Evolutionary conservation across 31 red algal species (phyloP), one percentile per base, ranked within the genome.

Genomic region (Odonthalia washingtoniensis): DNA sequence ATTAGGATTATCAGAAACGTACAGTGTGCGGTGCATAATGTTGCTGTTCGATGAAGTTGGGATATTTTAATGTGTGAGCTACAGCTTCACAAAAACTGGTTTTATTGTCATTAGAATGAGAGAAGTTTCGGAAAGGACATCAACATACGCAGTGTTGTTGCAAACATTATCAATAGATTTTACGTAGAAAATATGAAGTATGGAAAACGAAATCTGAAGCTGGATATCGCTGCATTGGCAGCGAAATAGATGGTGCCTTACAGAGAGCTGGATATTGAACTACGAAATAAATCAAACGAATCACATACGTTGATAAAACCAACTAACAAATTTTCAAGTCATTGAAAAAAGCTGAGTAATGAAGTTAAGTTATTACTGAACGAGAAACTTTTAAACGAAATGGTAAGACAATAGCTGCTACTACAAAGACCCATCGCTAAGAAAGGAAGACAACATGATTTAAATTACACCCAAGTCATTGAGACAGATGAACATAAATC

Each of bases 141-240:
- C 21, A n/a, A n/a, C 18, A 44, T 65, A 43, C 31, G 46, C 31
- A 33, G 52, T 6, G 31, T 36, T 35, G 36, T 87, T 41, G 75
- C 83, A 35, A 93, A 93, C 72, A 93, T 93, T 34, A 42, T 93
- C 61, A 93, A 93, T 70, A 43, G 84, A 24, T 74, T 93, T 14
- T 65, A 88, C n/a, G 86, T 93, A 73, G 91, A 93, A 38, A 68
- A 46, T 65, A 41, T 82, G 68, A 76, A 86, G 68, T 87, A 93
- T 74, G 91, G 78, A 1, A 88, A 64, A 4, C 78, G 83, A 44
- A 93, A 83, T n/a, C 64, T 93, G 53, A 88, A 86, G 72, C 84
- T 93, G 5, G 60, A 69, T 67, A 46, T 93, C 40, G 91, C 87
- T 57, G 91, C 91, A 31, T 33, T 93, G 2, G 91, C 91, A 16